Evolutionary conservation across 129 eudicot genomes (phyloP), one percentile per base, ranked within the genome.

Genomic region (Kitagawia praeruptora): DNA sequence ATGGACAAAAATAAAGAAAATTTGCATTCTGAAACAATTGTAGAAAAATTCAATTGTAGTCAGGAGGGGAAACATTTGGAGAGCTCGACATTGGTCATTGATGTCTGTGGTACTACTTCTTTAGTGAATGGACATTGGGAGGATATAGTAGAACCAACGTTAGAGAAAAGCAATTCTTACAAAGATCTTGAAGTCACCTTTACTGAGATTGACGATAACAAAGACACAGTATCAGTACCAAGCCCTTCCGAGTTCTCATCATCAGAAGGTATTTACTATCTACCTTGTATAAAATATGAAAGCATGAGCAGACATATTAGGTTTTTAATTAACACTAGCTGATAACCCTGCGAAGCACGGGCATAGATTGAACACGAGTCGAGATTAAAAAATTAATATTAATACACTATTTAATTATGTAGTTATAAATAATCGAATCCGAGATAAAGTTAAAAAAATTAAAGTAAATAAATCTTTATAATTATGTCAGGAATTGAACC

Each of bases 261-360:
- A 69, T 74, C 77, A 46, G 79, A 85, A 85, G 89, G 91, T 87
- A 87, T 75, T 11, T 64, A 34, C 7, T 58, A 2, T 58, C 67
- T 58, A 23, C 67, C 14, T 58, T 58, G 9, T 23, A 58, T 23
- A 58, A n/a, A 42, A 13, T 61, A 56, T 77, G 34, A 41, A 56
- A 74, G 77, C 67, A 58, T 23, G 67, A 58, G 67, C 31, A 58
- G 31, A n/a, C 67, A 58, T 54, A 6, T 23, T 58, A 23, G 67
- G 27, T 58, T 58, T 58, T 31, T 58, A 27, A 58, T 34, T 2
- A 58, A 58, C n/a, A n/a, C n/a, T n/a, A n/a, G n/a, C n/a, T n/a
- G n/a, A n/a, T n/a, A n/a, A n/a, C n/a, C n/a, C n/a, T n/a, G n/a
- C n/a, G n/a, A n/a, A n/a, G n/a, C n/a, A n/a, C n/a, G n/a, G n/a